Evolutionary conservation across 106 monocot species (phyloP).

Genomic region (Dioscorea dumetorum): DNA sequence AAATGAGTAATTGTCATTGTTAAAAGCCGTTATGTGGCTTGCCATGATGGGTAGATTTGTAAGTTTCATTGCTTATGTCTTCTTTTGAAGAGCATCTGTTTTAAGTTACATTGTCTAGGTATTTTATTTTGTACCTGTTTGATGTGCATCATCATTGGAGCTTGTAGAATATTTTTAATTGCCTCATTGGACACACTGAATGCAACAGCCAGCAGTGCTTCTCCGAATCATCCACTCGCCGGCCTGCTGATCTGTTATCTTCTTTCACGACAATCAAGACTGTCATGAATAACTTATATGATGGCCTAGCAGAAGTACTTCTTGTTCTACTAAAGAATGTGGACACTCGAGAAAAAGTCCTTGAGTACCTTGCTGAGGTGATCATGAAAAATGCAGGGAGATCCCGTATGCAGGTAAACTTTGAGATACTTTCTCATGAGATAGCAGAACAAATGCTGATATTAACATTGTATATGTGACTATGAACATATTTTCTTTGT

Average conservation of each 20-base stretch:
- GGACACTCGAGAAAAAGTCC: conserved; percentile 80
- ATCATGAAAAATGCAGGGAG: conserved; percentile 74
- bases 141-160: no score
- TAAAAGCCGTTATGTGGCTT: no score
- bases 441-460: neutral
- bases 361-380: conserved; percentile 77
- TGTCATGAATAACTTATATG: conserved; percentile 84
- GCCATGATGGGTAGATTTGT: no score
- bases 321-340: conserved; percentile 65
- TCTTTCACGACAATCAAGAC: conserved; percentile 84
- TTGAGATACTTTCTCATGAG: neutral
- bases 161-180: no score
- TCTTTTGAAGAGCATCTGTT: no score
- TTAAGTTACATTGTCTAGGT: no score
- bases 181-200: no score
- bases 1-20: no score
- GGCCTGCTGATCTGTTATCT: conserved; percentile 78
- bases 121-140: no score
- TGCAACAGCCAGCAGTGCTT: conserved; percentile 85
- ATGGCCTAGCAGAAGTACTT: conserved; percentile 75
- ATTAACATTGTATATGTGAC: no score
- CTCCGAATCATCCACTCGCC: conserved; percentile 64
- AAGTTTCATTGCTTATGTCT: no score
- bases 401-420: conserved; percentile 79
- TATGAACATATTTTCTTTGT: no score